A percentile compares a stretch with the other conserved stretches of the same genome.
phyloP scores from a whole-genome alignment of 208 protist species.

The Angomonas deanei region DNA sequence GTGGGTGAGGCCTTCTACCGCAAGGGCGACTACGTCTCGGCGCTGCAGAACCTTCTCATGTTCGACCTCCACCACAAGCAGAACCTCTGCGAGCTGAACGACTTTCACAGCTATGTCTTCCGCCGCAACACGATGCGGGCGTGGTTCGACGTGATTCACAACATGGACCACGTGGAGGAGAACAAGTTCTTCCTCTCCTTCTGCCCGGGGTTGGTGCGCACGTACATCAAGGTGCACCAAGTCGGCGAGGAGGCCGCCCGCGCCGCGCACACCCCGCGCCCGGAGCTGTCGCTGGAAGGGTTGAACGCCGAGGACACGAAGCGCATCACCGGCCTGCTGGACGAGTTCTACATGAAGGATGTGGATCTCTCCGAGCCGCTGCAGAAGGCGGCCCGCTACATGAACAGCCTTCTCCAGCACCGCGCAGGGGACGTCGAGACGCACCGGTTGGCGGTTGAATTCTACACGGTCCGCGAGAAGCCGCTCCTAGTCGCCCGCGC shows the following conservation, averaged over 20 bases:
- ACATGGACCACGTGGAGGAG: constrained; percentile 58
- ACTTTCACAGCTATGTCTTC: constrained; percentile 97
- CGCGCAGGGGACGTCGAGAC: constrained; percentile 27
- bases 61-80: constrained; percentile 92
- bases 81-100: constrained; percentile 92
- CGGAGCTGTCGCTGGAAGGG: constrained; percentile 34
- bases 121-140: constrained; percentile 92
- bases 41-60: constrained; percentile 88
- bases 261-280: constrained; percentile 57
- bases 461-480: constrained; percentile 57
- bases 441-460: constrained; percentile 63
- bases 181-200: constrained; percentile 80
- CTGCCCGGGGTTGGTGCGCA: constrained; percentile 63
- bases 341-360: constrained; percentile 54
- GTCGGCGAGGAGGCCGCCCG: constrained; percentile 64
- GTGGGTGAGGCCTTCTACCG: constrained; percentile 83
- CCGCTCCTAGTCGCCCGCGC: constrained; percentile 61
- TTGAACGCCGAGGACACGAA: constrained; percentile 53
- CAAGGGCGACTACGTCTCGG: constrained; percentile 75
- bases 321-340: constrained; percentile 39
- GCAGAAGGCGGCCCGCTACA: constrained; percentile 69
- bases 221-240: constrained; percentile 73
- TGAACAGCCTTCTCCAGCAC: constrained; percentile 48
- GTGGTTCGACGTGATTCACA: constrained; percentile 91
- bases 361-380: constrained; percentile 70